Conservation (phyloP, 2,329 filamentous ascomycete genomes). For the Alternaria conjuncta region DNA sequence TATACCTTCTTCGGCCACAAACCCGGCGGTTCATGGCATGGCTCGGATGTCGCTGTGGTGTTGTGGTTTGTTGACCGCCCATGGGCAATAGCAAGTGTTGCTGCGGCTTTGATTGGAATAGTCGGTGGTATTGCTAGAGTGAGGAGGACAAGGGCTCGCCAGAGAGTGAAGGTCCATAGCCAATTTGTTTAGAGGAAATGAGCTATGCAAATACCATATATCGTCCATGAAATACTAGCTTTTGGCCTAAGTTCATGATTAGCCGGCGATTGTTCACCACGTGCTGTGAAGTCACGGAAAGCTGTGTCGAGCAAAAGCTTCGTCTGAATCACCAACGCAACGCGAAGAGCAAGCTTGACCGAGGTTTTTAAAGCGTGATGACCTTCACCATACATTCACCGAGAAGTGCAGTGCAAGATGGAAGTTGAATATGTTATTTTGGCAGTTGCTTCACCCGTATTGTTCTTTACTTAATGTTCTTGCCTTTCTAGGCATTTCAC, state of each 20-base stretch:
- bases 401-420: not conserved
- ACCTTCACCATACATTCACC: not conserved
- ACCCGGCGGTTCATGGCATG: slow-evolving; percentile 43
- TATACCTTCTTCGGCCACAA: slow-evolving; percentile 41
- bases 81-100: slow-evolving; percentile 7
- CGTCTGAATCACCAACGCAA: not conserved
- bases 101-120: not conserved
- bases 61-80: slow-evolving; percentile 32
- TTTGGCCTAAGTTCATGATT: not conserved
- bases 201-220: not conserved
- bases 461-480: not conserved
- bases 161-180: not conserved
- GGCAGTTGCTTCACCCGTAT: not conserved
- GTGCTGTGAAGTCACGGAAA: not conserved
- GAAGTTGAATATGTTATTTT: not conserved
- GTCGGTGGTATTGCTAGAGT: not conserved
- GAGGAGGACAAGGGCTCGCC: not conserved
- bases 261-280: not conserved
- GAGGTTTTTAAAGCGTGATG: not conserved
- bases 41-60: slow-evolving; percentile 33
- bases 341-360: not conserved
- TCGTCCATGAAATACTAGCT: not conserved
- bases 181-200: not conserved
- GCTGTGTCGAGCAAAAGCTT: not conserved
- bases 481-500: not conserved